Conservation (phyloP, 2,329 filamentous ascomycete genomes). For the Seiridium unicorne region DNA sequence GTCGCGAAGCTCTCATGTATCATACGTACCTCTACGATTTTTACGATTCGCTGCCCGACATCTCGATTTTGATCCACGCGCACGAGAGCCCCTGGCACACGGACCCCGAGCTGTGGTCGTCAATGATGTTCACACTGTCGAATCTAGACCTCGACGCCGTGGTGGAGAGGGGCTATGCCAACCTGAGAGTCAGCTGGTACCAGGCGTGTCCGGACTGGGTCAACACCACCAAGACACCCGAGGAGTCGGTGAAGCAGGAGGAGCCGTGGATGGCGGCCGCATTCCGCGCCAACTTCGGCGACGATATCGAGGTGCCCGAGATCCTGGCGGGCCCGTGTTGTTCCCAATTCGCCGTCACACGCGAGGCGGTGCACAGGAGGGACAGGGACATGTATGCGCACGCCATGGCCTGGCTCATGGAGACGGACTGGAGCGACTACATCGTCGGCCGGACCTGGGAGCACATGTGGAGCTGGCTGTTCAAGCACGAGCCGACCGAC, state of each 20-base stretch:
- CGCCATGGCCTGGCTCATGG: conserved; percentile 27
- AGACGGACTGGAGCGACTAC: conserved; percentile 25
- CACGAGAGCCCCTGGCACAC: conserved; percentile 44
- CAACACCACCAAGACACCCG: conserved; percentile 26
- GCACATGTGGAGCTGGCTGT: conserved; percentile 32
- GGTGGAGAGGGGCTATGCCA: conserved; percentile 49
- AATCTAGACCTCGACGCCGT: conserved; percentile 35
- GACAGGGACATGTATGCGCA: conserved; percentile 25
- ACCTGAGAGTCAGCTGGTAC: conserved; percentile 53
- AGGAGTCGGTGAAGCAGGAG: conserved; percentile 23
- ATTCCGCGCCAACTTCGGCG: conserved; percentile 26
- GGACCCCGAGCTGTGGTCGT: conserved; percentile 31
- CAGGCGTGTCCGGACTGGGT: conserved; percentile 56
- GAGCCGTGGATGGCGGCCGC: conserved; percentile 27
- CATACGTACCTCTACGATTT: conserved; percentile 60
- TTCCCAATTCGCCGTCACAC: conserved; percentile 32
- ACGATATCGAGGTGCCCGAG: conserved; percentile 22
- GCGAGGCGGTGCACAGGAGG: conserved; percentile 26
- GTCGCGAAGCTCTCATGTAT: conserved; percentile 63
- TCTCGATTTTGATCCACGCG: conserved; percentile 61
- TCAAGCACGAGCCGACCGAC: conserved; percentile 32
- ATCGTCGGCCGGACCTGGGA: conserved; percentile 32
- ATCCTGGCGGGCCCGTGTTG: conserved; percentile 31
- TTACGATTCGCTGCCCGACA: conserved; percentile 57
- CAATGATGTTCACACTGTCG: conserved; percentile 27